Evolutionary conservation across 306 rosid genomes (phyloP), one percentile per base, ranked within the genome.

Genomic region (Lagenaria siceraria): DNA sequence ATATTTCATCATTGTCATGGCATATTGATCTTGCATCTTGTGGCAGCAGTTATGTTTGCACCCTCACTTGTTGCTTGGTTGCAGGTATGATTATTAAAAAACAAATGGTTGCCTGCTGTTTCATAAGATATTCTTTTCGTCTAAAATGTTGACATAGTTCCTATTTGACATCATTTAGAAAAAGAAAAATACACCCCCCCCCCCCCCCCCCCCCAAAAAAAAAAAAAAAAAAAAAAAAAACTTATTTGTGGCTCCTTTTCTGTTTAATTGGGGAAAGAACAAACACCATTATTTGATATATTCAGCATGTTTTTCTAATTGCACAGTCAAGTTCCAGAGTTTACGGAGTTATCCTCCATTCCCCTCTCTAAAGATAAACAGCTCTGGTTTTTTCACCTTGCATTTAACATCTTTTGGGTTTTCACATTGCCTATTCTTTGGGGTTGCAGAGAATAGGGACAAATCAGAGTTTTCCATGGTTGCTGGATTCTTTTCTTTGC

Each of bases 11-110:
- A 95, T 72, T 78, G 88, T 79, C 98, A 95, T 80, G 97, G 99
- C 73, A 81, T 92, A 85, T 85, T 95, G 88, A 79, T 89, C 62
- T 85, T 92, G 88, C 97, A 92, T 88, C 87, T 90, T 79, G 56
- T 80, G 63, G 96, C 97, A 58, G 77, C 92, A 31, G 75, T 88
- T 75, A 95, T 95, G 99, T 95, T 95, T 92, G 89, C 84, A 42
- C 97, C 97, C 40, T 92, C 99, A 24, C 87, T 86, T 42, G 91
- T 84, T 21, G 91, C 97, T 90, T 95, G 97, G 96, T 85, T 90
- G 85, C 96, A 95, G 98, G 99, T 92, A 92, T 70, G 64, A 51
- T 21, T 53, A 13, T 21, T n/a, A n/a, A n/a, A 35, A 33, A 52
- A 18, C 5, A 9, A 52, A 29, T n/a, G 64, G 1, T 11, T 52